Evolutionary conservation across 2,329 filamentous ascomycete species (phyloP).

Genomic region (Byssochlamys sp.): DNA sequence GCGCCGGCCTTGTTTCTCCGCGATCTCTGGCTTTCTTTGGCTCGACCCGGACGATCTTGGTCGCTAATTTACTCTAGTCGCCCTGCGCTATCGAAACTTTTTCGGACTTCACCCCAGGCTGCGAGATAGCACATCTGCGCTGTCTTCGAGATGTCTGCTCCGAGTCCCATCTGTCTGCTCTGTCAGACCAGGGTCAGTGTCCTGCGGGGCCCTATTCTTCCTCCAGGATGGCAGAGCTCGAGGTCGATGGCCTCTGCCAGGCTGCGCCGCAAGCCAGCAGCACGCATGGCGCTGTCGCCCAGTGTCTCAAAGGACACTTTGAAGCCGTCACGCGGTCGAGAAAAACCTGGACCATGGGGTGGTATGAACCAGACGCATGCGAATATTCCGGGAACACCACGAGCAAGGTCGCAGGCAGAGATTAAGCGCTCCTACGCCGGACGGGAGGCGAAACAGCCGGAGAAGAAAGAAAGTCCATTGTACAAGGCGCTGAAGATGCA

Average conservation of each 20-base stretch:
- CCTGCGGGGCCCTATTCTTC: slow-evolving; percentile 6
- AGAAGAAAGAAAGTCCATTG: slow-evolving; percentile 41
- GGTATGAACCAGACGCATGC: slow-evolving; percentile 50
- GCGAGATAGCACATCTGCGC: background rate
- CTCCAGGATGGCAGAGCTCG: slow-evolving; percentile 19
- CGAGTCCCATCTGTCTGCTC: slow-evolving; percentile 21
- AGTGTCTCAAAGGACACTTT: slow-evolving; percentile 23
- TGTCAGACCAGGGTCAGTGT: slow-evolving; percentile 20
- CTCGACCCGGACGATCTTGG: background rate
- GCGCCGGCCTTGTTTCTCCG: background rate
- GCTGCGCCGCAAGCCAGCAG: slow-evolving; percentile 23
- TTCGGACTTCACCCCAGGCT: background rate
- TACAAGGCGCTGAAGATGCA: slow-evolving; percentile 94
- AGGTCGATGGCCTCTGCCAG: slow-evolving; percentile 24
- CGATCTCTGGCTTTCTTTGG: background rate
- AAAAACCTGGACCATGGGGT: slow-evolving; percentile 46
- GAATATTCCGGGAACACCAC: slow-evolving; percentile 33
- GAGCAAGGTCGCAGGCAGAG: slow-evolving; percentile 29
- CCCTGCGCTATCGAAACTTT: background rate
- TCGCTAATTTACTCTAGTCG: background rate
- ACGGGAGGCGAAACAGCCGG: slow-evolving; percentile 23
- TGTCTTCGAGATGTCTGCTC: slow-evolving; percentile 2
- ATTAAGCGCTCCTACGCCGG: slow-evolving; percentile 36
- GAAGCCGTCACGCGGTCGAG: slow-evolving; percentile 32
- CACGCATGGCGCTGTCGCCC: slow-evolving; percentile 26